Conservation (phyloP, 495 filamentous ascomycete species). For the Pseudoneurospora amorphoporcata region DNA sequence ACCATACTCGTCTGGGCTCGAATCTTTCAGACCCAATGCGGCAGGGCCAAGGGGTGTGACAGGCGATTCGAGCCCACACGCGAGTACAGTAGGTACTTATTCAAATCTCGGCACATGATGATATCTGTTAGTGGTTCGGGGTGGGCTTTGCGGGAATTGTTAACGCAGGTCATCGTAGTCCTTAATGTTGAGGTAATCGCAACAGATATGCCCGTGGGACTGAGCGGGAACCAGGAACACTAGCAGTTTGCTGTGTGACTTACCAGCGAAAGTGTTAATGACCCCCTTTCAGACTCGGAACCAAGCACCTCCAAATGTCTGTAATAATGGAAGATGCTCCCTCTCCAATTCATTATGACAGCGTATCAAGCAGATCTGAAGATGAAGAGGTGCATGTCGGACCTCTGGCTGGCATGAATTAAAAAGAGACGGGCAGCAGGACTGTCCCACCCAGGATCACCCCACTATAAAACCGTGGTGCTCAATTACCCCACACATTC, state of each 20-base stretch:
- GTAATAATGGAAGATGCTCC: neutral
- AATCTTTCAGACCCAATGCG: too few relatives aligned
- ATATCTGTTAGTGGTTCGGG: neutral
- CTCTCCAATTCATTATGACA: too few relatives aligned
- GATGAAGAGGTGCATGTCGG: neutral
- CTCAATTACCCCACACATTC: neutral
- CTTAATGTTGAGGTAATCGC: too few relatives aligned
- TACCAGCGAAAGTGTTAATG: neutral
- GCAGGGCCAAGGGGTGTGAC: too few relatives aligned
- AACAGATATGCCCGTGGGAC: neutral
- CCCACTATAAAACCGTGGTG: neutral
- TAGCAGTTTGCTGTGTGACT: neutral
- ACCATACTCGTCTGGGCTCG: too few relatives aligned
- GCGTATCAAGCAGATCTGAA: neutral
- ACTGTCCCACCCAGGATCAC: neutral
- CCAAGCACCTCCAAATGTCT: neutral
- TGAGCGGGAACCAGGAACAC: neutral
- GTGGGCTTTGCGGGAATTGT: neutral
- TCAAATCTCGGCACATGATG: too few relatives aligned
- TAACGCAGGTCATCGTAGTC: neutral
- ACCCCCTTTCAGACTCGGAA: too few relatives aligned
- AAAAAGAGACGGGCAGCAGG: neutral
- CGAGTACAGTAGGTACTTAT: too few relatives aligned
- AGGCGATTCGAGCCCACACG: too few relatives aligned
- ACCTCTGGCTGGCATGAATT: too few relatives aligned